Evolutionary conservation across 176 grass and related monocot species (phyloP), one percentile per base, ranked within the genome.

Genomic region (Avena eriantha): DNA sequence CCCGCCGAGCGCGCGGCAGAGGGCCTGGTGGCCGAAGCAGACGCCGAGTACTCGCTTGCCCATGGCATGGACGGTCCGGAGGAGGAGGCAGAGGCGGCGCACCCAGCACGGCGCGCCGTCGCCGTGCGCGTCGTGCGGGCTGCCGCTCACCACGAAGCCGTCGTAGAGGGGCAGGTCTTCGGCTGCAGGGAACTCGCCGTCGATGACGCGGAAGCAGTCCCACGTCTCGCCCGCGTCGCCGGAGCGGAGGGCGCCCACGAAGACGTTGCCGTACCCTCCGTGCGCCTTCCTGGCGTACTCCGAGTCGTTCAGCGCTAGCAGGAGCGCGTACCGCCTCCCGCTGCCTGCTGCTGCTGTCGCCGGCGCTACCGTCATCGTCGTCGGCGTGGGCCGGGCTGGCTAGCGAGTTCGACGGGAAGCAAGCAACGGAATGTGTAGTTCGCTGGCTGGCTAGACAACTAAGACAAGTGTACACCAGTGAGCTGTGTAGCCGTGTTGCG

Each of bases 1-100:
- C 0, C 93, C 93, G 0, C 93, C 93, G 29, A 95, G 36, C 0
- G 93, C 90, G 12, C 86, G 71, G 88, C 93, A 86, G 65, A 95
- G 51, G 36, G 88, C 73, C 58, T 92, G 92, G 85, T 94, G 92
- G 23, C 92, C 92, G 59, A 94, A 94, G 84, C 87, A 94, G 51
- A 94, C 63, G 78, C 92, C 90, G 21, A 94, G 92, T 14, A 94
- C 63, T 7, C 85, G 90, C 87, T 92, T 94, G 50, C 31, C 21
- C 87, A 89, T 87, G 83, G 90, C 84, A 49, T 87, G 80, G 10
- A 87, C 57, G 22, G 86, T 83, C 82, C 24, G 84, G 55, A 94
- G 3, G 5, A 94, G 87, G 85, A 26, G 39, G 86, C 89, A 80
- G 47, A 94, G 90, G 41, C 87, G 85, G 11, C 54, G 85, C 77